Conservation (phyloP, 2,329 filamentous ascomycete genomes). For the Clarireedia homoeocarpa region DNA sequence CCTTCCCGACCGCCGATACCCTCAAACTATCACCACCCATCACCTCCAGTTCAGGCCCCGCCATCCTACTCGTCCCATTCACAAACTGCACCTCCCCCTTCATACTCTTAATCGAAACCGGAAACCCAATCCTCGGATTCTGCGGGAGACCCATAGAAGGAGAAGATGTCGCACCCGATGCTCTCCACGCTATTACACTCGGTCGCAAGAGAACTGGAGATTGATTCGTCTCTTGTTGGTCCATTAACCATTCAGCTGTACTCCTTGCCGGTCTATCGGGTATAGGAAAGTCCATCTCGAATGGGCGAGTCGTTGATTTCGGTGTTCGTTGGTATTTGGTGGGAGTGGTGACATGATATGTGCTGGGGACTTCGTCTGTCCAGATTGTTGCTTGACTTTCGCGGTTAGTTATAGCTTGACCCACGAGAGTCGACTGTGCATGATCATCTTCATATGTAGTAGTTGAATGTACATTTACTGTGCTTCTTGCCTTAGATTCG, state of each 20-base stretch:
- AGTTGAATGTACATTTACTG: too few relatives aligned
- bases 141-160: background rate
- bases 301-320: background rate
- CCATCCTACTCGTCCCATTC: background rate
- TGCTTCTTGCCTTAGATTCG: too few relatives aligned
- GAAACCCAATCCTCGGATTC: slow-evolving; percentile 10
- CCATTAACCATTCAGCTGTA: slow-evolving; percentile 17
- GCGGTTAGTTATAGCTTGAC: background rate
- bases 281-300: slow-evolving; percentile 12
- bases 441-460: background rate
- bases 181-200: background rate
- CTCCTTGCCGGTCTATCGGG: slow-evolving; percentile 9
- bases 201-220: background rate
- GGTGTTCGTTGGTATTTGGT: slow-evolving; percentile 6
- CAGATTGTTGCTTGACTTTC: slow-evolving; percentile 23
- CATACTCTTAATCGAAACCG: background rate
- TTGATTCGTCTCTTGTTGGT: slow-evolving; percentile 1
- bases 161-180: background rate
- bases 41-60: background rate
- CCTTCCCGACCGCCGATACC: background rate
- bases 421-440: too few relatives aligned
- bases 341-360: background rate
- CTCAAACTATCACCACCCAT: background rate
- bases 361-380: slow-evolving; percentile 22
- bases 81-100: background rate